phyloP scores from a whole-genome alignment of 768 basidiomycete genomes.

The Roridomyces roridus region DNA sequence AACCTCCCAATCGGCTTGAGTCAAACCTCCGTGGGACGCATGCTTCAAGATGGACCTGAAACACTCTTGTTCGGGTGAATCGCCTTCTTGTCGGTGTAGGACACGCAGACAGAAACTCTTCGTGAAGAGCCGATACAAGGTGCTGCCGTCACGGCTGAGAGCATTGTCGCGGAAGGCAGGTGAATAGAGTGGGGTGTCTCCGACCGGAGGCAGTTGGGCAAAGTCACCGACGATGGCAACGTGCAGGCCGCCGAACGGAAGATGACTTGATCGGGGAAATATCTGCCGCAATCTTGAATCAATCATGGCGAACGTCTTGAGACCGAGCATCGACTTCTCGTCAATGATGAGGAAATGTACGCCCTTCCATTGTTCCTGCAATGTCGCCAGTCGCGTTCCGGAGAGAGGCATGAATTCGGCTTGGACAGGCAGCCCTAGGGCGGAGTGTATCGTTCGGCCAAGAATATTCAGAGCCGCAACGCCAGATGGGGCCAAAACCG shows the following conservation, averaged over 20 bases:
- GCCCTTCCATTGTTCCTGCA: slow-evolving; percentile 3
- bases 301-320: not conserved
- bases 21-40: slow-evolving; percentile 6
- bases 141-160: not conserved
- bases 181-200: slow-evolving; percentile 3
- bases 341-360: slow-evolving; percentile 8
- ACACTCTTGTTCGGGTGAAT: not conserved
- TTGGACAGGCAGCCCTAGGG: slow-evolving; percentile 5
- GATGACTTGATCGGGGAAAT: not conserved
- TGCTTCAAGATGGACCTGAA: not conserved
- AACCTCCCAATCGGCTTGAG: not conserved
- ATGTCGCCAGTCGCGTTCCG: slow-evolving; percentile 1
- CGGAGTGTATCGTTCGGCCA: slow-evolving; percentile 6
- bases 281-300: slow-evolving; percentile 4
- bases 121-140: not conserved
- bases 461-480: slow-evolving; percentile 10
- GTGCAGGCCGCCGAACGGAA: slow-evolving; percentile 5
- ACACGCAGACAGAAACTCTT: not conserved
- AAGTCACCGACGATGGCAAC: slow-evolving; percentile 7
- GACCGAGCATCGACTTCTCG: slow-evolving; percentile 15
- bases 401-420: not conserved
- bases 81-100: not conserved
- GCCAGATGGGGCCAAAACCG: slow-evolving; percentile 9
- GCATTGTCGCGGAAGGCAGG: not conserved
- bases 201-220: slow-evolving; percentile 19